phyloP scores from a whole-genome alignment of 2,329 filamentous ascomycete species.

The Penicillium expansum region DNA sequence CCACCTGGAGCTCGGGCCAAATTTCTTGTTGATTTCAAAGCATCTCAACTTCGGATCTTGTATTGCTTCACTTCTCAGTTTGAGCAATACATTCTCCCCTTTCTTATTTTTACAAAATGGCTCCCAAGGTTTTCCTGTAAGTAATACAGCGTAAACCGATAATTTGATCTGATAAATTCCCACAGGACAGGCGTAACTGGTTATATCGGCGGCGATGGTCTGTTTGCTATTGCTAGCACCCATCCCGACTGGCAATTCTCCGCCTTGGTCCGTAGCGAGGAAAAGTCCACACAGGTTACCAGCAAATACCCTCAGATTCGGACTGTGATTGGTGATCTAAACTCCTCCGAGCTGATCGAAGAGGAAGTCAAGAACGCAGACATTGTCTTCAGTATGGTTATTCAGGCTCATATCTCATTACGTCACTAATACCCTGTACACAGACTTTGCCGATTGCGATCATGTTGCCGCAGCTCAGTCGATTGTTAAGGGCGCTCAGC shows the following conservation, averaged over 20 bases:
- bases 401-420: not conserved
- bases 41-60: conserved; percentile 1
- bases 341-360: conserved; percentile 41
- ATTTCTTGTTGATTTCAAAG: conserved; percentile 30
- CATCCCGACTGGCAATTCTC: conserved; percentile 50
- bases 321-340: conserved; percentile 45
- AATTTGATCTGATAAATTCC: conserved; percentile 13
- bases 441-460: conserved; percentile 45
- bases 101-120: conserved; percentile 19
- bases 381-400: conserved; percentile 45
- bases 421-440: not conserved
- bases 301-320: conserved; percentile 42
- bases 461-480: conserved; percentile 43
- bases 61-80: not conserved
- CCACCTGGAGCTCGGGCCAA: conserved; percentile 6
- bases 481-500: conserved; percentile 40
- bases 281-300: conserved; percentile 42
- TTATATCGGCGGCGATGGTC: conserved; percentile 54
- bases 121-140: conserved; percentile 37
- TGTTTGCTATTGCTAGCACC: conserved; percentile 45
- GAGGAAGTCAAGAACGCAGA: conserved; percentile 48
- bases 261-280: conserved; percentile 45
- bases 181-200: conserved; percentile 52
- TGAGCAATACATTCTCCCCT: not conserved
- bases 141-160: conserved; percentile 16